Evolutionary conservation across 176 grass and related monocot genomes (phyloP), one percentile per base, ranked within the genome.

Genomic region (Stipa capillata): DNA sequence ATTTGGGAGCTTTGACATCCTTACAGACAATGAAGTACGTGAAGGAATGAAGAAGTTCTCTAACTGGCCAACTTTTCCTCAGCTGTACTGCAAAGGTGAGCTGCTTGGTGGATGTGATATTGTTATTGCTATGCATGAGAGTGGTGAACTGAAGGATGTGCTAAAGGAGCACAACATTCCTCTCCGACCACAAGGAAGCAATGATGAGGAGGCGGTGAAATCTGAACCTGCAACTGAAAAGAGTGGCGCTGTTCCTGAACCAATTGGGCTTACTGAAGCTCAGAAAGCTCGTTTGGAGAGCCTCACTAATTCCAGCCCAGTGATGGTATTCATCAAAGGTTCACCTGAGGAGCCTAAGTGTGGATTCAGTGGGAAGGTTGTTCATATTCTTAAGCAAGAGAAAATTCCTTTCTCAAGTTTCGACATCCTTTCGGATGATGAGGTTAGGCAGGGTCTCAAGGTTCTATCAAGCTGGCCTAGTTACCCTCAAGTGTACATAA

Each of bases 51-150:
- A 99, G 70, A 88, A 93, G 53, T 95, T 91, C 72, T 95, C 96
- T 66, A 99, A 99, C 48, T 99, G 96, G 96, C 90, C 97, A 15
- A 95, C 97, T 68, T 99, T 89, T 69, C 97, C 97, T 41, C 97
- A 99, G 70, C 88, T 99, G 29, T 96, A 90, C 71, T 95, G 84
- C 88, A 95, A 93, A 54, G 92, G 97, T 58, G 92, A 99, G 61
- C 78, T 99, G 42, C 78, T 99, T 71, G 97, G 97, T 67, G 97
- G 97, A 31, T 95, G 86, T 81, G 97, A 99, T 80, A 99, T 99
- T 84, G 88, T 82, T 63, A 54, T 93, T 76, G 86, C 97, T 72
- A 91, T 96, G 92, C 92, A 95, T 83, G 97, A 93, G 73, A 85
- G 84, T 64, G 90, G 86, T 58, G 97, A 96, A 76, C 63, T 99